A percentile compares a stretch with the other conserved stretches of the same genome.
Evolutionary conservation across 129 eudicot genomes (phyloP).

Genomic region (Artemisia tridentata): DNA sequence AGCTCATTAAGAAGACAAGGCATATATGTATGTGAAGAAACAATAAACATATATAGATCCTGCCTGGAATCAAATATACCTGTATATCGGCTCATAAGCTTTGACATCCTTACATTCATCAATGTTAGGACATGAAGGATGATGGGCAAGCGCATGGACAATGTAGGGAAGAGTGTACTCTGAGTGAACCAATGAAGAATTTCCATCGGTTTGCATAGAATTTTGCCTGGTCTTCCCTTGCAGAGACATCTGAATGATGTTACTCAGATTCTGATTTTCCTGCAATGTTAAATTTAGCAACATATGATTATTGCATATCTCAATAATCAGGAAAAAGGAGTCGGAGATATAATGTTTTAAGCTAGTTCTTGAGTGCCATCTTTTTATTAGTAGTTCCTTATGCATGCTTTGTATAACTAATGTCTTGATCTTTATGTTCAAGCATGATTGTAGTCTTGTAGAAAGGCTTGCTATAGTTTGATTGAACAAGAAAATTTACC

Average conservation of each 20-base stretch:
- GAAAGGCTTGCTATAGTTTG: not conserved
- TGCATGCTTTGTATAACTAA: no score
- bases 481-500: not conserved
- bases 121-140: slow-evolving; percentile 72
- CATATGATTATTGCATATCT: no score
- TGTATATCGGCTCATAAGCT: slow-evolving; percentile 74
- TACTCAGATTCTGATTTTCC: slow-evolving; percentile 58
- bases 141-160: slow-evolving; percentile 89
- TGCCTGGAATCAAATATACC: slow-evolving; percentile 40
- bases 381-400: no score
- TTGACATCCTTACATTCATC: slow-evolving; percentile 86
- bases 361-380: no score
- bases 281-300: slow-evolving; percentile 29
- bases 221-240: no score
- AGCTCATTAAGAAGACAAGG: no score
- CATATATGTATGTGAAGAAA: no score
- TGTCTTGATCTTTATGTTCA: no score
- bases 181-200: slow-evolving; percentile 40
- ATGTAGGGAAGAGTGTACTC: slow-evolving; percentile 65
- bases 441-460: no score
- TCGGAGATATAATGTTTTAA: no score
- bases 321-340: no score
- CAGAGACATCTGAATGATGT: slow-evolving; percentile 39
- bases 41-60: not conserved
- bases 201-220: slow-evolving; percentile 37